These are phyloP conservation scores for Fistulinella prunicolor DNA, from an alignment of 768 basidiomycete species.

Conservation along the genomic window DNA sequence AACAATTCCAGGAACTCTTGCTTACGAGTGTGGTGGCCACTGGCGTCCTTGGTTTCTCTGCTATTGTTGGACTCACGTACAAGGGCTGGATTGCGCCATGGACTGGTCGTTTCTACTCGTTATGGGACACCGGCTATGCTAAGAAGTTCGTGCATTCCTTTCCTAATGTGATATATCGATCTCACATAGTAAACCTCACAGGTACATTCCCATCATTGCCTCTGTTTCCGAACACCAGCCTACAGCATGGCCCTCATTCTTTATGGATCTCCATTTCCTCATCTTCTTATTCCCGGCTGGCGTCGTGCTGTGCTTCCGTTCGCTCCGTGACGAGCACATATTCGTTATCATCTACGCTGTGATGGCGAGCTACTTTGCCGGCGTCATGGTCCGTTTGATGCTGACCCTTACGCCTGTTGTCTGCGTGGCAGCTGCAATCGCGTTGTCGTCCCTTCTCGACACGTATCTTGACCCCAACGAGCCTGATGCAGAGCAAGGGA, in stretches of 20 bases:
- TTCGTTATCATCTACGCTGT: constrained; percentile 98
- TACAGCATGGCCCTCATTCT: constrained; percentile 99
- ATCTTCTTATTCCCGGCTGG: constrained; percentile 98
- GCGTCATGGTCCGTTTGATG: constrained; percentile 99
- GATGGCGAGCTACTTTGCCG: constrained; percentile 96
- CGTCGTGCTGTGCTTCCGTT: constrained; percentile 89
- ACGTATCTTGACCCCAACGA: constrained; percentile 84
- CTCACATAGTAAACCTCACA: constrained; percentile 28
- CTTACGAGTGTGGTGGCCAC: constrained; percentile 63
- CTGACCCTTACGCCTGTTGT: constrained; percentile 95
- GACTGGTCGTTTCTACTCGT: constrained; percentile 99
- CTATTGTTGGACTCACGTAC: constrained; percentile 80
- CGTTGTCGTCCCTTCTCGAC: constrained; percentile 82
- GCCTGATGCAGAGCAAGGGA: constrained; percentile 41
- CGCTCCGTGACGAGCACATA: constrained; percentile 93
- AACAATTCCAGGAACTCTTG: constrained; percentile 87
- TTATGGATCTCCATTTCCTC: constrained; percentile 98
- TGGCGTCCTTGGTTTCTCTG: constrained; percentile 69
- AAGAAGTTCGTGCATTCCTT: constrained; percentile 65
- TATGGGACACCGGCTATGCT: constrained; percentile 99
- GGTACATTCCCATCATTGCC: constrained; percentile 96
- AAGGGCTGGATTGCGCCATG: constrained; percentile 97
- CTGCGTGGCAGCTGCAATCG: constrained; percentile 90
- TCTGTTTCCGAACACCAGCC: constrained; percentile 99
- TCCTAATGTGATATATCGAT: background rate